phyloP scores from a whole-genome alignment of 73 alveolate species.

The Diophrys sp. region DNA sequence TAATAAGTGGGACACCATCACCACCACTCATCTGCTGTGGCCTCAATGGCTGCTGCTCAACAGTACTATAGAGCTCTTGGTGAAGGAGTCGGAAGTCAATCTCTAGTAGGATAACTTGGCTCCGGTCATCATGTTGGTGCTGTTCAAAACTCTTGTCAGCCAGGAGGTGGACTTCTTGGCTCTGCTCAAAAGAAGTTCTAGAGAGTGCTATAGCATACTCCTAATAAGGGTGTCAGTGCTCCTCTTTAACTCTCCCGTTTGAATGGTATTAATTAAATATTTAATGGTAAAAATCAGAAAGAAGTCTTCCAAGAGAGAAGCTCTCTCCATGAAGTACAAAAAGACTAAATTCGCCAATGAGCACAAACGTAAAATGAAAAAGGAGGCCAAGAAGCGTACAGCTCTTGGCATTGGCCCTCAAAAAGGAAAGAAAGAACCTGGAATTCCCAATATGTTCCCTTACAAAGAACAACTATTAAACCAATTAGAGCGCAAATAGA shows the following conservation, averaged over 20 bases:
- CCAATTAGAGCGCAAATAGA: conserved; percentile 61
- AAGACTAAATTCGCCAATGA: neutral
- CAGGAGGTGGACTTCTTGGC: no score
- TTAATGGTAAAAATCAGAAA: neutral
- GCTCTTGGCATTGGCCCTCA: neutral
- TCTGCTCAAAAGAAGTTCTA: neutral
- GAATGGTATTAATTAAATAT: no score
- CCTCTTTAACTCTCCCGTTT: neutral
- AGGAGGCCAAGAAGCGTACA: neutral
- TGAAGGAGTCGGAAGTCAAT: neutral
- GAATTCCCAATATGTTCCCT: conserved; percentile 71
- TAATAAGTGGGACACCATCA: neutral
- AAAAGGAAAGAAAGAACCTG: conserved; percentile 43
- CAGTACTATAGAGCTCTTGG: neutral
- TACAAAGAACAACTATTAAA: conserved; percentile 51
- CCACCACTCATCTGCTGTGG: neutral
- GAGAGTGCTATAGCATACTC: neutral
- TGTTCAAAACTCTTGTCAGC: no score
- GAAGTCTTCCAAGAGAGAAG: neutral
- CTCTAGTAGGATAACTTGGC: no score
- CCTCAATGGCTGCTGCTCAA: neutral
- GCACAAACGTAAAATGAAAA: neutral
- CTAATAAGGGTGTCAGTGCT: neutral
- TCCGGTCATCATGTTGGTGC: no score
- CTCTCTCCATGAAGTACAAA: neutral